phyloP scores from a whole-genome alignment of 257 asterid genomes.

The Solanum rostratum region DNA sequence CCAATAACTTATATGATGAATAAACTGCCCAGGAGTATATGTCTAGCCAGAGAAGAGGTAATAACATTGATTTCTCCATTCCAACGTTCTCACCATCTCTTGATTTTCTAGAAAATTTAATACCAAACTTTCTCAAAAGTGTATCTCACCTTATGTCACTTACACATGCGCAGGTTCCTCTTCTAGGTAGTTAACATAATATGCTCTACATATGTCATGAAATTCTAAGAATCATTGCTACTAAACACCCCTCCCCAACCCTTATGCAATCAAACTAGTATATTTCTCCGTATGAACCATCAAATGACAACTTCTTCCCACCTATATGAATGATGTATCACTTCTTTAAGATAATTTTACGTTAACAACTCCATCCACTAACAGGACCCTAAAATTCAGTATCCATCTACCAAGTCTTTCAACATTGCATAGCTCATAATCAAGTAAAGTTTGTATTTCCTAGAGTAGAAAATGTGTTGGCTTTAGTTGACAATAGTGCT shows the following conservation, averaged over 20 bases:
- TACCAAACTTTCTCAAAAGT: not conserved
- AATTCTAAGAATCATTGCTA: not conserved
- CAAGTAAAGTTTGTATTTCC: not conserved
- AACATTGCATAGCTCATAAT: not conserved
- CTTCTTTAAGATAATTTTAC: not conserved
- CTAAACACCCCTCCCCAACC: not conserved
- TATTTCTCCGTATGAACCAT: not conserved
- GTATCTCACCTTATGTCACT: not conserved
- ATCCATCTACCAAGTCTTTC: not conserved
- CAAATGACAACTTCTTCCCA: not conserved
- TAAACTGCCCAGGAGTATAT: not conserved
- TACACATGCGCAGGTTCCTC: not conserved
- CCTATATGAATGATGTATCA: not conserved
- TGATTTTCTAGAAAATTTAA: not conserved
- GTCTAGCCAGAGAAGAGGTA: not conserved
- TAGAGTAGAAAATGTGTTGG: not conserved
- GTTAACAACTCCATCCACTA: not conserved
- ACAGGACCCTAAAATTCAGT: not conserved
- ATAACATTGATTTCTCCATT: not conserved
- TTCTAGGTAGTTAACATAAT: not conserved
- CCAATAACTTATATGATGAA: not conserved
- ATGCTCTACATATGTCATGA: not conserved
- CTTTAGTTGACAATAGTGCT: not conserved
- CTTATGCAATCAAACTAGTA: not conserved
- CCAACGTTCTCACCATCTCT: not conserved